These are phyloP conservation scores for Diaporthe sp. DNA, from an alignment of 2,329 filamentous ascomycete species.

Conservation along the genomic window DNA sequence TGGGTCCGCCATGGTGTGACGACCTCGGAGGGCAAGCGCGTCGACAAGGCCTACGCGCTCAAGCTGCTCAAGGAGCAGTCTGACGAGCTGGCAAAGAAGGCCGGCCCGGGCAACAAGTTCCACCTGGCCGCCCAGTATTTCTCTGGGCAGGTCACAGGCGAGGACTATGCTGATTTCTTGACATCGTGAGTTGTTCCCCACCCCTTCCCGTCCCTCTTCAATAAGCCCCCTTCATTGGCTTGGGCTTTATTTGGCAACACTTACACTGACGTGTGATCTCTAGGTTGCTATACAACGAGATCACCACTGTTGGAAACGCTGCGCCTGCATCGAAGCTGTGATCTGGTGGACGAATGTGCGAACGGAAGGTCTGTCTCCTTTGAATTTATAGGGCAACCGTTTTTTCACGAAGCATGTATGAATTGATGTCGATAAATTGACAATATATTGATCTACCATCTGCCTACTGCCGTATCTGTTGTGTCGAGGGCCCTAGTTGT, in stretches of 20 bases:
- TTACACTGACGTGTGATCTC: neutral
- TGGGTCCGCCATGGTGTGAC: conserved; percentile 82
- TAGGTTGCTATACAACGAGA: conserved; percentile 88
- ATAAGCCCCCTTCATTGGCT: neutral
- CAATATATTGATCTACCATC: neutral
- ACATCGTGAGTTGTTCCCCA: conserved; percentile 70
- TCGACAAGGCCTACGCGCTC: conserved; percentile 92
- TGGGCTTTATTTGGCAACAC: neutral
- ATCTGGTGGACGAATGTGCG: conserved; percentile 34
- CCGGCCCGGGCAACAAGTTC: conserved; percentile 90
- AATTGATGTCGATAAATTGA: neutral
- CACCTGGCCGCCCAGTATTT: conserved; percentile 93
- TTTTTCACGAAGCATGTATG: conserved; percentile 1
- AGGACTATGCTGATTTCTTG: conserved; percentile 97
- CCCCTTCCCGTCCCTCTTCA: neutral
- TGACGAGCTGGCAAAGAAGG: conserved; percentile 78
- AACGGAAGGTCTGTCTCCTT: neutral
- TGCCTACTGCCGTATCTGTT: too few relatives aligned
- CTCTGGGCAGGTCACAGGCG: conserved; percentile 89
- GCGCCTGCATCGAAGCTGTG: conserved; percentile 72
- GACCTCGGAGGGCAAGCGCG: conserved; percentile 88
- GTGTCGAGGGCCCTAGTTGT: neutral
- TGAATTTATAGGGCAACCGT: neutral
- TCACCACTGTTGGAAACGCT: conserved; percentile 76
- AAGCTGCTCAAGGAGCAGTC: conserved; percentile 88